Evolutionary conservation across 345 rosid genomes (phyloP), one percentile per base, ranked within the genome.

Genomic region (Populus tremula): DNA sequence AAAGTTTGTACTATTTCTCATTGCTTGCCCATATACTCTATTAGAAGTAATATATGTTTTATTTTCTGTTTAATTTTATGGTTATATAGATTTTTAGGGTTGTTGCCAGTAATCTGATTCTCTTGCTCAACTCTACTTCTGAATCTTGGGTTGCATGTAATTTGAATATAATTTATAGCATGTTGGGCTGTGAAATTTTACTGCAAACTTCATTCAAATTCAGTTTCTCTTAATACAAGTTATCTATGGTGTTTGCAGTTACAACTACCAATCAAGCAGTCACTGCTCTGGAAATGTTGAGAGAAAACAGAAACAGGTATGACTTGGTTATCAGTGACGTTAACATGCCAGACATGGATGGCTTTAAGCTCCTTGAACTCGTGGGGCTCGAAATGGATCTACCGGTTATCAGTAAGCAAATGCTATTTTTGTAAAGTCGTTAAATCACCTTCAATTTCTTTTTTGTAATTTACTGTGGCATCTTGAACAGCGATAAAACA

Each of bases 321-420:
- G 96, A 91, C 68, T 72, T 91, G 76, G 92, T 91, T 78, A 89
- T 91, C 64, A 91, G 96, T 75, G 96, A 90, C 86, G 96, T 91
- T 66, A 85, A 88, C 73, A 90, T 91, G 96, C 93, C 96, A 14
- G 93, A 90, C 84, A 91, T 91, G 82, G 92, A 90, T 78, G 96
- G 96, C 56, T 88, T 91, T 76, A 89, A 91, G 88, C 96, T 91
- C 47, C 96, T 91, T 65, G 92, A 91, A 78, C 92, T 87, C 66
- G 90, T 90, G 78, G 96, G 93, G 79, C 92, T 91, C 79, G 93
- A 91, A 82, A 91, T 91, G 93, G 93, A 91, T 87, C 87, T 91
- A 78, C 96, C 96, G 35, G 96, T 91, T 77, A 90, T 91, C 78
- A 90, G 93, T 91, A 90, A 85, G 92, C 80, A 43, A 72, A 43